Conservation (phyloP, 495 filamentous ascomycete species). For the Xylona heveae region DNA sequence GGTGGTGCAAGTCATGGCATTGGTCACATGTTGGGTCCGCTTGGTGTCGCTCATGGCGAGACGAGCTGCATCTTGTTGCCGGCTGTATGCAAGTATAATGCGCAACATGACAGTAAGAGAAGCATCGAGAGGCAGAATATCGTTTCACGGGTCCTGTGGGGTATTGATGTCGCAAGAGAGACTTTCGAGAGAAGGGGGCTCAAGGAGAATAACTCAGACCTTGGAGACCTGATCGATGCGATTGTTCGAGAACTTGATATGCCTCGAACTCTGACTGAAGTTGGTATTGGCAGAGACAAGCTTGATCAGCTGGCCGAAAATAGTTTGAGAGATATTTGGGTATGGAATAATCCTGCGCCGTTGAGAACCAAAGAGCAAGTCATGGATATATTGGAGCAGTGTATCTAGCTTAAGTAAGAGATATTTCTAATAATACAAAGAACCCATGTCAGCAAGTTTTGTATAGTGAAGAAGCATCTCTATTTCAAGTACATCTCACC, state of each 20-base stretch:
- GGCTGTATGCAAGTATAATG: constrained; percentile 38
- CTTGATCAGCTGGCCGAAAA: constrained; percentile 27
- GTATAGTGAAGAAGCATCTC: no score
- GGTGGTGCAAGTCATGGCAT: constrained; percentile 43
- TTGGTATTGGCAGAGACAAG: constrained; percentile 29
- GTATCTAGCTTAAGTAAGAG: constrained; percentile 12
- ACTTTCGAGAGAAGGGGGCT: constrained; percentile 20
- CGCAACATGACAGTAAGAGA: constrained; percentile 16
- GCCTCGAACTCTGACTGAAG: constrained; percentile 31
- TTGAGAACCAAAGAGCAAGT: constrained; percentile 27
- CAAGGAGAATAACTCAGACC: constrained; percentile 17
- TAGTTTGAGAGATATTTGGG: constrained; percentile 30
- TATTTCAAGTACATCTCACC: no score
- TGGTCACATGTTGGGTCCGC: constrained; percentile 43
- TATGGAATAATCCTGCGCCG: constrained; percentile 26
- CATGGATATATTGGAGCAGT: constrained; percentile 31
- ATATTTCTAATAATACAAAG: no score
- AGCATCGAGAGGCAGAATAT: constrained; percentile 24
- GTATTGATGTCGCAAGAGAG: constrained; percentile 19
- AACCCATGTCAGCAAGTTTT: no score
- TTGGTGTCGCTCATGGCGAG: constrained; percentile 43
- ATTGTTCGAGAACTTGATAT: constrained; percentile 33
- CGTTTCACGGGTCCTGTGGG: constrained; percentile 26
- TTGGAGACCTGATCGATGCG: constrained; percentile 31
- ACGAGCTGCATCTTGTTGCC: constrained; percentile 44